Evolutionary conservation across 2,329 filamentous ascomycete species (phyloP), one percentile per base, ranked within the genome.

Genomic region (Purpureocillium takamizusanense): DNA sequence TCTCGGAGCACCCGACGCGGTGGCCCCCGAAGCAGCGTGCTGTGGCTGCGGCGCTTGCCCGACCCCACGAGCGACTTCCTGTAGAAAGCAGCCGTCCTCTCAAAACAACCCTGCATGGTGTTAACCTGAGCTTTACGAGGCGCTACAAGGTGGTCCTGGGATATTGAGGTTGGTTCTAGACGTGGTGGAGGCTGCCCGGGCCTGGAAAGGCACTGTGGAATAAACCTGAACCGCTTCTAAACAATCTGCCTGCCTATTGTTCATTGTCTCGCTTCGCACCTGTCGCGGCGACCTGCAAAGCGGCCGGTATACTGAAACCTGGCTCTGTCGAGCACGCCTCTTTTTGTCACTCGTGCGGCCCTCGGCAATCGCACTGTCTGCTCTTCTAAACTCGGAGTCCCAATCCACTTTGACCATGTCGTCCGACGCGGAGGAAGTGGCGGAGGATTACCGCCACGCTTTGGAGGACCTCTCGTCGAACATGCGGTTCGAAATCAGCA

Each of bases 401-500:
- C 42, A 46, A 48, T 51, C 38, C 16, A 42, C 39, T 34, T 41
- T 38, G 43, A 57, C 36, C 52, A 74, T 73, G 69, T 65, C 66
- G 43, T 65, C 68, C 52, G 69, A 72, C 48, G 66, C 84, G 47
- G 87, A 86, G 60, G 88, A 94, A 65, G 86, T 98, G 52, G 89
- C 89, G 46, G 84, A 90, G 63, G 92, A 97, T 66, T 98, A 95
- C 67, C 86, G 84, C 60, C 85, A 87, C 56, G 92, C 89, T 39
- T 71, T 98, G 58, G 86, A 94, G 66, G 90, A 95, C 62, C 73
- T 98, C 54, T 86, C 84, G 48, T 76, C 81, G 58, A 95, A 95
- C 66, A 86, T 87, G 65, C 83, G 88, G 56, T 87, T 87, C 63
- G 90, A 97, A 65, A 98, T 98, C 62, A 90, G 85, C 72, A 97